Base-by-base conservation (phyloP, 768 basidiomycete genomes). In the Gloeophyllum trabeum region DNA sequence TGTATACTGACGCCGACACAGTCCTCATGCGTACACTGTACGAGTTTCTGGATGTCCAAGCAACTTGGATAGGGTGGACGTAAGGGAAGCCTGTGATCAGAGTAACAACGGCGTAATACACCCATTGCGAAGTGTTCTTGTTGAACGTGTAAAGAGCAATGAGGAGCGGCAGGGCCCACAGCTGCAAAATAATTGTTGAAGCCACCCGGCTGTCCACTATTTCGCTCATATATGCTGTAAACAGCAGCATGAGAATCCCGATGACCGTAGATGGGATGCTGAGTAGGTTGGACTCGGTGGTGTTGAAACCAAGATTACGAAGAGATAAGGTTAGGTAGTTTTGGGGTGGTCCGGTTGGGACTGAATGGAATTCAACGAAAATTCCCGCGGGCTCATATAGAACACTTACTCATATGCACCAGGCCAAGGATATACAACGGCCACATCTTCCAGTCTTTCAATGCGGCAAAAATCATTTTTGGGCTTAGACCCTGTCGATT, bases 391-490 rank as follows among this genome's bases (percentile, higher is more conserved):
- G 43, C 2, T 6, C 13, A 13, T 28, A 19, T 12, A 19, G 28
- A 7, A 30, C 16, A 56, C 65, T 28, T 48, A 74, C 72, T 69
- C 67, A 74, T 66, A 51, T 74, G 73, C 10, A 64, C 56, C 23
- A 77, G 52, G 3, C 77, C 75, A 23, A 80, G 64, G 19, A 65
- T 56, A 48, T 83, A 83, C 24, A 82, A 46, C 0, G 81, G 79
- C 79, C 80, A 81, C 49, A 81, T 57, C 40, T 70, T 62, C 70
- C 73, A 81, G 51, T 83, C 79, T 14, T 57, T 60, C 18, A 80
- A 44, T 10, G 75, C 69, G 20, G 62, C 51, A 55, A 61, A 73
- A 21, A 82, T 69, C 61, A 69, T 71, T 45, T 49, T 55, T 5
- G 64, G 36, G 3, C 61, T 61, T 4, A 83, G 59, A 12, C 76